Percentiles rank a stretch among this genome's conserved stretches.
Conservation (phyloP, 306 rosid genomes). For the Acacia melanoxylon region DNA sequence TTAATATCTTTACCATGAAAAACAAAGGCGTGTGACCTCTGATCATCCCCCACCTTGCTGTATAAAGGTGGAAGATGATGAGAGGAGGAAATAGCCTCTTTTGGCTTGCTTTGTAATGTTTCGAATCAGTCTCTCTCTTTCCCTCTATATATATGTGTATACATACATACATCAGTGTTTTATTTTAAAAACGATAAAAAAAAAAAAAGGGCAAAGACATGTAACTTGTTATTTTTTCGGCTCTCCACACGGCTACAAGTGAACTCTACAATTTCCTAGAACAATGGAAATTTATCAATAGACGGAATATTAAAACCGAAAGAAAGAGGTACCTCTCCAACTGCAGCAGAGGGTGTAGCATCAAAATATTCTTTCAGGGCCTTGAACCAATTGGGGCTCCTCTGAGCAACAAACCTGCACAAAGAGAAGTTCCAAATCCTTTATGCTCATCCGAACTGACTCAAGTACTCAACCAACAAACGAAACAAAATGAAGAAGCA, state of each 20-base stretch:
- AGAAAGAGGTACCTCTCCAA: slow-evolving; percentile 69
- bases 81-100: background rate
- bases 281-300: background rate
- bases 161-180: no score
- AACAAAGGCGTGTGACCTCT: background rate
- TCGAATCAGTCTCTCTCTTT: no score
- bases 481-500: background rate
- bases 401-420: slow-evolving; percentile 67
- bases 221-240: background rate
- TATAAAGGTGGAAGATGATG: background rate
- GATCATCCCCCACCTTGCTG: background rate
- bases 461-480: background rate
- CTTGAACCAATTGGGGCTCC: slow-evolving; percentile 66
- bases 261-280: background rate
- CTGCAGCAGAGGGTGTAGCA: slow-evolving; percentile 73
- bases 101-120: background rate
- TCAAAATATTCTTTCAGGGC: slow-evolving; percentile 62
- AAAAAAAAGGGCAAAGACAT: background rate
- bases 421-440: background rate
- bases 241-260: background rate
- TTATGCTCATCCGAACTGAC: background rate
- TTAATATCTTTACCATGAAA: background rate
- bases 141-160: no score
- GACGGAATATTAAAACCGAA: background rate
- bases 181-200: no score